Conservation (phyloP, 257 asterid species). For the Rauvolfia tetraphylla region DNA sequence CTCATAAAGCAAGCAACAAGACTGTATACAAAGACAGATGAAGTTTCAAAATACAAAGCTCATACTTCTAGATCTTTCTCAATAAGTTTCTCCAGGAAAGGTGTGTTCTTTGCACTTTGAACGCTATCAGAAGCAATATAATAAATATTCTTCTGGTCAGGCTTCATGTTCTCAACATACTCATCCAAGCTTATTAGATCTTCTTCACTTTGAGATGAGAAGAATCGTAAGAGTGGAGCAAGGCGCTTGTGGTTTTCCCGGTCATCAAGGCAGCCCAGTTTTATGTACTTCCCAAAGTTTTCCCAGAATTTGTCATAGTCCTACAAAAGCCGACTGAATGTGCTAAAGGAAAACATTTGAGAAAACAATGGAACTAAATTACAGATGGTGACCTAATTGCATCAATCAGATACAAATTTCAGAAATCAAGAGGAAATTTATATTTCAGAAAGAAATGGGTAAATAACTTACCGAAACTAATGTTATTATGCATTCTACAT, state of each 20-base stretch:
- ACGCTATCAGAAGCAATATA: constrained; percentile 90
- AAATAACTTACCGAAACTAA: not conserved
- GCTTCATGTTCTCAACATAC: constrained; percentile 86
- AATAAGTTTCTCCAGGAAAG: constrained; percentile 85
- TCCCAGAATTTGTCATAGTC: constrained; percentile 90
- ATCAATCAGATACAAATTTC: not conserved
- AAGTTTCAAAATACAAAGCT: constrained; percentile 5
- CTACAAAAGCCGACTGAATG: constrained; percentile 32
- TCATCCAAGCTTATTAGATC: constrained; percentile 86
- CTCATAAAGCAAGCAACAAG: constrained; percentile 1
- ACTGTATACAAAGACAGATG: constrained; percentile 8
- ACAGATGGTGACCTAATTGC: not conserved
- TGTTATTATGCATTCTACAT: no score
- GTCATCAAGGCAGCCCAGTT: constrained; percentile 95
- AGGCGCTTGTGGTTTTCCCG: constrained; percentile 95
- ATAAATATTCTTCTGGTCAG: constrained; percentile 86
- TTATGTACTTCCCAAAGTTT: constrained; percentile 81
- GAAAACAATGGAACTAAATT: not conserved
- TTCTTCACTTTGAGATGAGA: constrained; percentile 92
- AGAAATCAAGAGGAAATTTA: not conserved
- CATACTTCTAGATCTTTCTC: constrained; percentile 92
- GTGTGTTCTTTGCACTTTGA: constrained; percentile 84
- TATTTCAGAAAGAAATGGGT: not conserved
- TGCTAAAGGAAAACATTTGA: constrained; percentile 12
- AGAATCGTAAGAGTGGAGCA: constrained; percentile 86